These are phyloP conservation scores for Murraya koenigii DNA, from an alignment of 345 rosid species.

Conservation along the genomic window DNA sequence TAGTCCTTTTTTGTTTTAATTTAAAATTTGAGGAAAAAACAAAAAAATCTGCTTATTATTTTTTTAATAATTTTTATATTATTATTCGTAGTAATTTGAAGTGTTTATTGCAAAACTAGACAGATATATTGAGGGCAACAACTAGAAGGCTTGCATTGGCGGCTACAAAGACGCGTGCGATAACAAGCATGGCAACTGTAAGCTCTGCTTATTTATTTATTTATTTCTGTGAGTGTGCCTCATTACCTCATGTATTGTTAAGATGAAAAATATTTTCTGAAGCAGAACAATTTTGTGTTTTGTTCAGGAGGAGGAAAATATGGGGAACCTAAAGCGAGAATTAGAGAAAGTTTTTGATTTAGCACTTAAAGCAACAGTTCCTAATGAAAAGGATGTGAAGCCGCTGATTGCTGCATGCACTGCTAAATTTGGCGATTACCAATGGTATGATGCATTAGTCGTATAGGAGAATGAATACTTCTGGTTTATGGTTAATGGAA, in stretches of 20 bases:
- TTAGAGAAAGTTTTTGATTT: constrained; percentile 57
- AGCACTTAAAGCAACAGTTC: constrained; percentile 59
- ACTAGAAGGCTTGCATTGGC: constrained; percentile 43
- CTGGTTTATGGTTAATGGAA: neutral
- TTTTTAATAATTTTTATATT: too few species aligned
- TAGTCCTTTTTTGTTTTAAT: too few species aligned
- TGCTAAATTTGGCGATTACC: constrained; percentile 83
- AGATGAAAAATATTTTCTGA: neutral
- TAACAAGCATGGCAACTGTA: constrained; percentile 67
- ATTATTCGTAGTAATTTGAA: constrained; percentile 22
- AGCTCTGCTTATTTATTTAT: constrained; percentile 18
- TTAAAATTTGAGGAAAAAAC: too few species aligned
- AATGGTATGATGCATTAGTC: constrained; percentile 48
- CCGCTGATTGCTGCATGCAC: constrained; percentile 66
- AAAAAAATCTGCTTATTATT: too few species aligned
- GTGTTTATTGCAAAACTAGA: constrained; percentile 49
- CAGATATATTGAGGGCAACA: constrained; percentile 54
- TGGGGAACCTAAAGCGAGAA: constrained; percentile 59
- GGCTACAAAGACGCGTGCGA: constrained; percentile 22
- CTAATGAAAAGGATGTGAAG: constrained; percentile 57
- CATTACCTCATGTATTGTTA: neutral
- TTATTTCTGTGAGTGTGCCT: neutral
- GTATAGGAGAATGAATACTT: neutral
- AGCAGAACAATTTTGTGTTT: constrained; percentile 1
- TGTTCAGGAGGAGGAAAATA: constrained; percentile 49